phyloP scores from a whole-genome alignment of 2,329 filamentous ascomycete genomes.

The Bipolaris victoriae region DNA sequence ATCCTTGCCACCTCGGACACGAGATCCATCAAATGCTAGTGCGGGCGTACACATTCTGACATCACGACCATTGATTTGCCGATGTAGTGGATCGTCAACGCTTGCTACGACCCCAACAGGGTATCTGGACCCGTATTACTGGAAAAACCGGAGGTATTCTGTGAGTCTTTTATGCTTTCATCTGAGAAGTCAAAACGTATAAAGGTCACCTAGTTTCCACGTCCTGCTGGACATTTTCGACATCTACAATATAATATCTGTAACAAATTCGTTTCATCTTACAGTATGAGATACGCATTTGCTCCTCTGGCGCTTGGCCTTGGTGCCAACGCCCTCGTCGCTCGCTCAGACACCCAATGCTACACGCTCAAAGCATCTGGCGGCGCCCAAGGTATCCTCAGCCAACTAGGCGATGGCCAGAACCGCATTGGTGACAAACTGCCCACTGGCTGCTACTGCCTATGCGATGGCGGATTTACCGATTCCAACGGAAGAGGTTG shows the following conservation, averaged over 20 bases:
- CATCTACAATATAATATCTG: constrained; percentile 5
- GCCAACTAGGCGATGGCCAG: constrained; percentile 68
- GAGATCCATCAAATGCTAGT: constrained; percentile 10
- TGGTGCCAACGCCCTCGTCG: constrained; percentile 32
- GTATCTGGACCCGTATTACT: background rate
- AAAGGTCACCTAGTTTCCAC: constrained; percentile 1
- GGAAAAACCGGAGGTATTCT: constrained; percentile 1
- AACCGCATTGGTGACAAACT: constrained; percentile 62
- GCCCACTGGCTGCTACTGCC: constrained; percentile 59
- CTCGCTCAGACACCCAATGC: constrained; percentile 27
- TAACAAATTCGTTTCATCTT: background rate
- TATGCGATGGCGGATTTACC: constrained; percentile 58
- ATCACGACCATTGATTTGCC: constrained; percentile 22
- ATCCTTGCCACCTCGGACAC: background rate
- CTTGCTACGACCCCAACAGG: constrained; percentile 12
- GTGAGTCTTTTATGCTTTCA: constrained; percentile 11
- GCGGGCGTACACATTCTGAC: constrained; percentile 18
- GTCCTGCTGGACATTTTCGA: background rate
- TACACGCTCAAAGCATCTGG: constrained; percentile 27
- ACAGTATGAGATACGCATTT: constrained; percentile 33
- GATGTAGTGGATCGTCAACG: background rate
- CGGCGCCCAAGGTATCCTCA: constrained; percentile 58
- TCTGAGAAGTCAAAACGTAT: background rate
- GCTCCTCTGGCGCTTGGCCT: constrained; percentile 28
- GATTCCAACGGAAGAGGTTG: constrained; percentile 65